phyloP scores from a whole-genome alignment of 495 filamentous ascomycete species.

The Aspergillus olivimuriae region DNA sequence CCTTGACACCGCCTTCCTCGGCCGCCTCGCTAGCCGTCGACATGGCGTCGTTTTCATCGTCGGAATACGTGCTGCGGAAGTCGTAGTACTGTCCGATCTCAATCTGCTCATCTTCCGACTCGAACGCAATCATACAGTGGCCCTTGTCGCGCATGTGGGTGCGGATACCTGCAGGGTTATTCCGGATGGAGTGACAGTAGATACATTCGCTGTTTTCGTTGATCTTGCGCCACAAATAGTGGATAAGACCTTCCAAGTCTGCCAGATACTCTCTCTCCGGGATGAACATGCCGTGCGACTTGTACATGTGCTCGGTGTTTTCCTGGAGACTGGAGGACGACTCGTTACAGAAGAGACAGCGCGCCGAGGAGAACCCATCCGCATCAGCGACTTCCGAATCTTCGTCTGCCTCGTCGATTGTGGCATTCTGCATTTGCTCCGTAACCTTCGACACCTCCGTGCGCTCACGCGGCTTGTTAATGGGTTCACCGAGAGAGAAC shows the following conservation, averaged over 20 bases:
- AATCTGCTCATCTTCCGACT: slow-evolving; percentile 81
- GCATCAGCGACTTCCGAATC: slow-evolving; percentile 25
- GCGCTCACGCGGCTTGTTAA: slow-evolving; percentile 40
- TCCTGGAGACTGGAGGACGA: slow-evolving; percentile 62
- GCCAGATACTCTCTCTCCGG: slow-evolving; percentile 78
- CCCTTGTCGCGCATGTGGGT: slow-evolving; percentile 96
- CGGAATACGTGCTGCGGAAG: slow-evolving; percentile 90
- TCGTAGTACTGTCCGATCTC: slow-evolving; percentile 98
- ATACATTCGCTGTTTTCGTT: slow-evolving; percentile 72
- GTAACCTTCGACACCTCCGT: slow-evolving; percentile 76
- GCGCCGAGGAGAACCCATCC: slow-evolving; percentile 43
- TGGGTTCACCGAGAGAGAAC: slow-evolving; percentile 81
- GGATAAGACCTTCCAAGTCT: slow-evolving; percentile 72
- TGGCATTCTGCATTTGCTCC: slow-evolving; percentile 67
- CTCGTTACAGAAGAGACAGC: slow-evolving; percentile 88
- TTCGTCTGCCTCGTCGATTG: slow-evolving; percentile 48
- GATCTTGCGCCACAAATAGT: slow-evolving; percentile 70
- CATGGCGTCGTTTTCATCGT: slow-evolving; percentile 54
- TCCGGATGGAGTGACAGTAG: slow-evolving; percentile 73
- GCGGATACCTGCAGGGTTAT: slow-evolving; percentile 66
- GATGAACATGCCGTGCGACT: slow-evolving; percentile 92
- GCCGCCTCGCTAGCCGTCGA: slow-evolving; percentile 27
- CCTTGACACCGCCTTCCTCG: slow-evolving; percentile 35
- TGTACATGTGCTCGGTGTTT: slow-evolving; percentile 83
- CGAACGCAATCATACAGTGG: slow-evolving; percentile 94